Percentiles rank a stretch among this genome's conserved stretches.
Conservation (phyloP, 257 asterid species). For the Solanum virginianum region DNA sequence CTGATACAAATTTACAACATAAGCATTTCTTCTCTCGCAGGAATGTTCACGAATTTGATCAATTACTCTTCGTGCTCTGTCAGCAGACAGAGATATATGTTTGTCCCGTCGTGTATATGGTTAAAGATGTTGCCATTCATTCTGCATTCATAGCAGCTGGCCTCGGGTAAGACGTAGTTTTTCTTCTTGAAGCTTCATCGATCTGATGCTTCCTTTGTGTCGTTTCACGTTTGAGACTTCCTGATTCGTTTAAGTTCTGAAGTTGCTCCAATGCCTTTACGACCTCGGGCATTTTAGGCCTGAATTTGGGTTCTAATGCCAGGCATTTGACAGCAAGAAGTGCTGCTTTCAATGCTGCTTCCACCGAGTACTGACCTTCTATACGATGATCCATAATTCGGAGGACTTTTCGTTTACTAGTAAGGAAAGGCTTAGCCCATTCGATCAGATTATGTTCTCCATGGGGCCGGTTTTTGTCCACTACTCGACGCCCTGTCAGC, state of each 20-base stretch:
- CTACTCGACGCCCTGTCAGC: conserved; percentile 29
- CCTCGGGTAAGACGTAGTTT: conserved; percentile 37
- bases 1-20: not conserved
- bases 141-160: conserved; percentile 26
- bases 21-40: not conserved
- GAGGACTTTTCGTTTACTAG: conserved; percentile 24
- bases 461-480: conserved; percentile 30
- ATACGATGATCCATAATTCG: conserved; percentile 26
- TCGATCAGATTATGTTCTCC: conserved; percentile 33
- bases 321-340: conserved; percentile 26
- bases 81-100: not conserved
- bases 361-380: conserved; percentile 30
- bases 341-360: conserved; percentile 18
- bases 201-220: conserved; percentile 24
- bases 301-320: conserved; percentile 18
- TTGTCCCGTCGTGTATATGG: not conserved
- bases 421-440: conserved; percentile 33
- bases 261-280: conserved; percentile 26
- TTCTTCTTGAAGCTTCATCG: conserved; percentile 16
- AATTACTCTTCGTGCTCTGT: not conserved
- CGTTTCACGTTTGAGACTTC: conserved; percentile 25
- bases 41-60: not conserved
- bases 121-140: not conserved
- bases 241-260: conserved; percentile 18
- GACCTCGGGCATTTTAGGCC: conserved; percentile 28